Evolutionary conservation across 2,329 filamentous ascomycete species (phyloP).

Genomic region (Botrytis sinoallii): DNA sequence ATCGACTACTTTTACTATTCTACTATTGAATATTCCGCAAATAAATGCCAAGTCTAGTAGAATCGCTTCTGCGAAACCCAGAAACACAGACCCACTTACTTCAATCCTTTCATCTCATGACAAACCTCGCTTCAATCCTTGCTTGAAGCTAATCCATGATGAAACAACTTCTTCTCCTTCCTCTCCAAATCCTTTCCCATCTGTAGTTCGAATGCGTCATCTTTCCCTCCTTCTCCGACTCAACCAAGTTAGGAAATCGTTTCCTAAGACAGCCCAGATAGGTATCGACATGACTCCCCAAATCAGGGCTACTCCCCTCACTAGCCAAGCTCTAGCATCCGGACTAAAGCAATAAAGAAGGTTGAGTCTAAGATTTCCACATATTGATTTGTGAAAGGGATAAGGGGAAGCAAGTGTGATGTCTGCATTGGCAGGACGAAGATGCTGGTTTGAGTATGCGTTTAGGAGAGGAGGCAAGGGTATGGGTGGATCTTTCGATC

Average conservation of each 20-base stretch:
- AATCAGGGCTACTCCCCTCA: neutral
- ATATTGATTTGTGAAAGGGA: neutral
- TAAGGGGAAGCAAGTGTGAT: neutral
- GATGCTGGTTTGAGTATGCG: neutral
- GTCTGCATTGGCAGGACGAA: neutral
- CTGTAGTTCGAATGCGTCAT: neutral
- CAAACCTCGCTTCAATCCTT: neutral
- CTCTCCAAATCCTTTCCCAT: neutral
- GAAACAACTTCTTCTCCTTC: fast-evolving
- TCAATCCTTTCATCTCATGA: neutral
- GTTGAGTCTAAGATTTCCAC: neutral
- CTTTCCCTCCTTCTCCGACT: too few relatives aligned
- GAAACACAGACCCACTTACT: neutral
- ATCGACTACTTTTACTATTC: too few relatives aligned
- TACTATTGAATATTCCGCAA: neutral
- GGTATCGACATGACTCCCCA: neutral
- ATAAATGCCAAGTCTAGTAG: neutral
- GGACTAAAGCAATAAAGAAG: neutral
- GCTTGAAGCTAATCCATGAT: neutral
- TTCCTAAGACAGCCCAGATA: too few relatives aligned
- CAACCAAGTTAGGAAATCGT: too few relatives aligned
- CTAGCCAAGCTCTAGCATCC: neutral
- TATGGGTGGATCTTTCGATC: too few relatives aligned
- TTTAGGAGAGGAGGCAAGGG: neutral
- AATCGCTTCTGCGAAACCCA: neutral